Base-by-base conservation (phyloP, 2,329 filamentous ascomycete species). In the Neoarthrinium moseri region DNA sequence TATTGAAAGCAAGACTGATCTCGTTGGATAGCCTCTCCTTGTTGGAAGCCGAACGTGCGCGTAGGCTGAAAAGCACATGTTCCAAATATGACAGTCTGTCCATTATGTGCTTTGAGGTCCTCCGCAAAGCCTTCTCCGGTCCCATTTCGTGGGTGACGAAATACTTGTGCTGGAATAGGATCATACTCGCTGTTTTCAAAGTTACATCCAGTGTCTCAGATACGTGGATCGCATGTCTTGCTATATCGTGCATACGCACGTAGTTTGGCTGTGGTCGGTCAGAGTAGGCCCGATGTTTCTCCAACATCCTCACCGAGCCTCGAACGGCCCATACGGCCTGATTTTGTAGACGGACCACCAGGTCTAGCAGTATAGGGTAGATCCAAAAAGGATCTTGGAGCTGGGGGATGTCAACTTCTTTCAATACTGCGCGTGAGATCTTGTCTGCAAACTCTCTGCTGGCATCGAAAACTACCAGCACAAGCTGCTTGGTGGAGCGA, bases 1-100 rank as follows among this genome's bases (percentile, higher is more conserved):
- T 63, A 50, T 76, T 71, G 56, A 72, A 77, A 0, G 67, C 56
- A 49, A 85, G 65, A 46, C 82, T 62, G 62, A 84, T 69, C 72
- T 84, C 59, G 64, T 83, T 61, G 59, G 75, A 40, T 56, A 85
- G 64, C 47, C 81, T 51, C 12, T 69, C 61, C 11, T 66, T 63
- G 54, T 70, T 74, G 1, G 71, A 64, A 0, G 49, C 48, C 0
- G 70, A 63, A 11, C 73, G 64, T 10, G 58, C 50, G 3, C 61
- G 60, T 1, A 73, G 58, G 41, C 62, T 67, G 13, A 53, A 48
- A 1, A 71, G 41, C 13, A 69, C 60, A 15, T 65, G 58, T 22
- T 64, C 56, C 29, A 55, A 59, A 43, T 63, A 68, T 0, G 54
- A 46, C 5, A 75, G 56, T 4, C 63, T 54, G 23, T 61, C 50